Evolutionary conservation across 2,329 filamentous ascomycete genomes (phyloP).

Genomic region (Ceratocystis diversiconidia): DNA sequence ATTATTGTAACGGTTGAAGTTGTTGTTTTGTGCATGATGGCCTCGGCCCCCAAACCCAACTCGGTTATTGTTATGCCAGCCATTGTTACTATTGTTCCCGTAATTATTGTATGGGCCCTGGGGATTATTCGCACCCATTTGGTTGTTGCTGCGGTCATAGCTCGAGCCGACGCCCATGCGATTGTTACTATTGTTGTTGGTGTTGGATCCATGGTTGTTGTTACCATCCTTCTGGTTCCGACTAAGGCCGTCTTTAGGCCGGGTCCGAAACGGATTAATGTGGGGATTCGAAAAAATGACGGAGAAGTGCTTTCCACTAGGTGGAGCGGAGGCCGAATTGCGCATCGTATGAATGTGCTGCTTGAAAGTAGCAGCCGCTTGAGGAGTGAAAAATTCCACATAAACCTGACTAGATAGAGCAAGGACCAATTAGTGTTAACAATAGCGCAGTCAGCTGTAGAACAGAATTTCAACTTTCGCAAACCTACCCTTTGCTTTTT

Average conservation of each 20-base stretch:
- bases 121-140: slow-evolving; percentile 25
- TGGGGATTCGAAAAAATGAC: slow-evolving; percentile 63
- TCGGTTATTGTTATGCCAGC: slow-evolving; percentile 24
- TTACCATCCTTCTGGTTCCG: slow-evolving; percentile 11
- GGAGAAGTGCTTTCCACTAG: slow-evolving; percentile 53
- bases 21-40: slow-evolving; percentile 15
- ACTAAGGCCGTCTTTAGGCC: slow-evolving; percentile 61
- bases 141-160: slow-evolving; percentile 32
- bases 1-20: slow-evolving; percentile 18
- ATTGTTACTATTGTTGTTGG: slow-evolving; percentile 24
- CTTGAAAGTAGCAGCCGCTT: slow-evolving; percentile 76
- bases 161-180: slow-evolving; percentile 48
- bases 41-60: slow-evolving; percentile 31
- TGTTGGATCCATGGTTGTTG: not conserved
- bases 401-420: slow-evolving; percentile 49
- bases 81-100: slow-evolving; percentile 37
- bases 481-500: slow-evolving; percentile 83
- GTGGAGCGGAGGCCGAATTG: slow-evolving; percentile 32
- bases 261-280: slow-evolving; percentile 76
- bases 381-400: slow-evolving; percentile 67
- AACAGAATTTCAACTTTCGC: not conserved
- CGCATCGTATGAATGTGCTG: slow-evolving; percentile 56
- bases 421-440: not conserved
- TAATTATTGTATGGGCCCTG: slow-evolving; percentile 32
- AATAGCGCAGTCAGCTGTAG: not conserved